Percentiles rank a stretch among this genome's conserved stretches.
Evolutionary conservation across 2,329 filamentous ascomycete genomes (phyloP).

Genomic region (Colletotrichum paranaense): DNA sequence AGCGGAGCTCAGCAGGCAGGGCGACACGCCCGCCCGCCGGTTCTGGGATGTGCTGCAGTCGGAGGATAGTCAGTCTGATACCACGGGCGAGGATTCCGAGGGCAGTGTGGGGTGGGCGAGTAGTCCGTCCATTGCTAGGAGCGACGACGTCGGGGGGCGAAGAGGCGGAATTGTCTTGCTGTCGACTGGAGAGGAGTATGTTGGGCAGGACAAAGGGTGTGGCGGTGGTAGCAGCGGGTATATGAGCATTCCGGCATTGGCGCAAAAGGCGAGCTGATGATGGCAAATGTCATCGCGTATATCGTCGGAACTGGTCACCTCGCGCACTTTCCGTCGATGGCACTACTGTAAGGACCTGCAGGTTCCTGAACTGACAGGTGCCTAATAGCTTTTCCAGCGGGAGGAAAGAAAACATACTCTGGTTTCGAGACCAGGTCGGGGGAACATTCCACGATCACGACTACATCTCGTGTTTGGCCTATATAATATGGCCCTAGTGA

Average conservation of each 20-base stretch:
- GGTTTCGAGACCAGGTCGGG: no score
- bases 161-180: not conserved
- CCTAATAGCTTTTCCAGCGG: no score
- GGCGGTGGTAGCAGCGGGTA: not conserved
- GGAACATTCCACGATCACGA: no score
- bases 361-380: no score
- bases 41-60: conserved; percentile 27
- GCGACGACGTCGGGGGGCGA: conserved; percentile 1
- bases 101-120: not conserved
- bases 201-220: not conserved
- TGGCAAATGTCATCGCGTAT: not conserved
- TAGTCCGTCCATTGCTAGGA: conserved; percentile 9
- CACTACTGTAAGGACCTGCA: not conserved
- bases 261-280: not conserved
- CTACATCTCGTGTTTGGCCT: no score
- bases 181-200: conserved; percentile 22
- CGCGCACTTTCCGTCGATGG: no score
- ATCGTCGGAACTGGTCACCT: not conserved
- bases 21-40: conserved; percentile 1
- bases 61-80: conserved; percentile 16
- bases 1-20: conserved; percentile 18
- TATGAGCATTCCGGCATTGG: not conserved
- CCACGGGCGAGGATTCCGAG: conserved; percentile 11
- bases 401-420: no score
- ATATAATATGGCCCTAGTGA: no score